Conservation (phyloP, 2,329 filamentous ascomycete species). For the Trichoderma oligosporum region DNA sequence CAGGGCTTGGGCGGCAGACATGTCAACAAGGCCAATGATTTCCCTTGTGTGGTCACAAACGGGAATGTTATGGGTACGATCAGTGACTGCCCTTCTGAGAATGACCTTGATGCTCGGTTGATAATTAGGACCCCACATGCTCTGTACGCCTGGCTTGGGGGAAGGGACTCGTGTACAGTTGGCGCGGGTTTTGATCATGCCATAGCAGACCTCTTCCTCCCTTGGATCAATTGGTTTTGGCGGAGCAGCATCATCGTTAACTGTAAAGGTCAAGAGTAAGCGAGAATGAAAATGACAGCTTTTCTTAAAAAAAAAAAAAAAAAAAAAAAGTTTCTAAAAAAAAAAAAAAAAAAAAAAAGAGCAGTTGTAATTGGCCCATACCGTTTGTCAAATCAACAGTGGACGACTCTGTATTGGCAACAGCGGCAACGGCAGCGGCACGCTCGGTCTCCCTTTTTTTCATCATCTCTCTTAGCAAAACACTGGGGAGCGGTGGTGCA, state of each 20-base stretch:
- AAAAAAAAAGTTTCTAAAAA: constrained; percentile 15
- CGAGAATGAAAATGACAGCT: background rate
- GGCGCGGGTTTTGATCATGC: constrained; percentile 66
- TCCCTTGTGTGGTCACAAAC: constrained; percentile 68
- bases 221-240: constrained; percentile 51
- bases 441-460: constrained; percentile 45
- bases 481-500: background rate
- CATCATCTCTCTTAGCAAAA: background rate
- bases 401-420: constrained; percentile 31
- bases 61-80: constrained; percentile 59
- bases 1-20: constrained; percentile 62
- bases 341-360: background rate
- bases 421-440: constrained; percentile 17
- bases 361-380: constrained; percentile 25
- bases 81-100: constrained; percentile 56
- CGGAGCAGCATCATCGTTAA: constrained; percentile 45
- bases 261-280: constrained; percentile 28
- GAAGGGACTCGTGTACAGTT: constrained; percentile 66
- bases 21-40: constrained; percentile 74
- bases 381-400: constrained; percentile 59
- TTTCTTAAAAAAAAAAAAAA: constrained; percentile 8
- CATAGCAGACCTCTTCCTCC: constrained; percentile 75
- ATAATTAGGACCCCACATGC: constrained; percentile 54
- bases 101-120: constrained; percentile 75
- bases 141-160: constrained; percentile 59